Base-by-base conservation (phyloP, 345 rosid species). In the Salix brachista region DNA sequence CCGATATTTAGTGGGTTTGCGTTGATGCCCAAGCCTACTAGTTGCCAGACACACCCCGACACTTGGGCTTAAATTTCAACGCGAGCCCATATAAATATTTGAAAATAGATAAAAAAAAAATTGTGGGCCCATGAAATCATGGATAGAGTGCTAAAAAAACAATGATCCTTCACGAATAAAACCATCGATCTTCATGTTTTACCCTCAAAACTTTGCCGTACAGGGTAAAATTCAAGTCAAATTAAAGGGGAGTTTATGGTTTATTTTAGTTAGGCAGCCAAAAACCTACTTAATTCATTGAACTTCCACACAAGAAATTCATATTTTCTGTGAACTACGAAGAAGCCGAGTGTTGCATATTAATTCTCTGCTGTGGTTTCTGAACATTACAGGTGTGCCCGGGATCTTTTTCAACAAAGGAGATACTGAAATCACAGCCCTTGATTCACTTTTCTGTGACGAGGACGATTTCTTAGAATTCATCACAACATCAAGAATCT, bases 361-460 rank as follows among this genome's bases (percentile, higher is more conserved):
- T 66, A 58, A 54, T 75, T 21, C 6, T 65, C 67, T 61, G 17
- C 44, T 32, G 26, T 30, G 73, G 48, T 78, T 68, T 60, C 56
- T 65, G 21, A 61, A 30, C 18, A 23, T 61, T 77, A 85, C 86
- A 91, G 98, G 99, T 11, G 91, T 91, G 67, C 94, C 96, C 32
- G 90, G 92, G 67, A 89, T 96, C 79, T 91, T 96, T 75, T 90
- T 89, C 0, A 91, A 91, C 67, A 71, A 83, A 80, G 92, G 88
- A 70, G 84, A 84, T 71, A 86, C 91, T 14, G 94, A 96, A 77
- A 86, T 89, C 52, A 19, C 81, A 32, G 78, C 86, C 16, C 94
- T 94, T 73, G 95, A 89, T 75, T 68, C 75, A 75, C 88, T 83
- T 67, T 78, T 93, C 71, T 65, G 83, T 1, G 78, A 61, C 13